Evolutionary conservation across 805 yeast genomes (phyloP).

Genomic region (Nakazawaea populi): DNA sequence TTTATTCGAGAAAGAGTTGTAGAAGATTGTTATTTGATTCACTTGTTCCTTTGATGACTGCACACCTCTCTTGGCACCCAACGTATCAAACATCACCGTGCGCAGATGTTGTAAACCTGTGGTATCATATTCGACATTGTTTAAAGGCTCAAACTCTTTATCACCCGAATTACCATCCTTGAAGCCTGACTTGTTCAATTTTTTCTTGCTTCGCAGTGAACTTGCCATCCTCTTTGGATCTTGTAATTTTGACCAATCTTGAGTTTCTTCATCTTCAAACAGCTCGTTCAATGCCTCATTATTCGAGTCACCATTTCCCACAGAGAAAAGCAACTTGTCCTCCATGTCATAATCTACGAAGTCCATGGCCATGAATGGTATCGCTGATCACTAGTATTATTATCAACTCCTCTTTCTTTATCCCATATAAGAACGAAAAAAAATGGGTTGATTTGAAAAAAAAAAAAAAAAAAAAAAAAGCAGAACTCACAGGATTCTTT

Average conservation of each 20-base stretch:
- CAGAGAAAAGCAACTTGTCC: constrained; percentile 2
- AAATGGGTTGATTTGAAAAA: background rate
- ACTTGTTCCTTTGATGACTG: constrained; percentile 15
- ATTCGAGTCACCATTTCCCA: background rate
- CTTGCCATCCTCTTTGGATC: constrained; percentile 14
- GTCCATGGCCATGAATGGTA: background rate
- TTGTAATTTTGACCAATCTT: constrained; percentile 44
- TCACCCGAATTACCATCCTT: constrained; percentile 59
- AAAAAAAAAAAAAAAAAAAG: background rate
- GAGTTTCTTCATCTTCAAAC: constrained; percentile 34
- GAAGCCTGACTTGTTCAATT: constrained; percentile 6
- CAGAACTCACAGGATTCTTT: background rate
- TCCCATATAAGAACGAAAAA: background rate
- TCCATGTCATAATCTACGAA: constrained; percentile 5
- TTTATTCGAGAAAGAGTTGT: constrained; percentile 13
- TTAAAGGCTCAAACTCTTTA: constrained; percentile 72
- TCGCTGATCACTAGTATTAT: background rate
- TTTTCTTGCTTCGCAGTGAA: background rate
- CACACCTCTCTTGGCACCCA: constrained; percentile 41
- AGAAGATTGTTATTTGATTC: constrained; percentile 22
- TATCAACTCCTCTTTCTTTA: background rate
- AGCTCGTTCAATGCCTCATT: constrained; percentile 24
- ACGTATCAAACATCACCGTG: constrained; percentile 67
- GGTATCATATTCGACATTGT: constrained; percentile 20
- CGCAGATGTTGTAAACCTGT: constrained; percentile 44